phyloP scores from a whole-genome alignment of 2,329 filamentous ascomycete species.

The Aspergillus latus region DNA sequence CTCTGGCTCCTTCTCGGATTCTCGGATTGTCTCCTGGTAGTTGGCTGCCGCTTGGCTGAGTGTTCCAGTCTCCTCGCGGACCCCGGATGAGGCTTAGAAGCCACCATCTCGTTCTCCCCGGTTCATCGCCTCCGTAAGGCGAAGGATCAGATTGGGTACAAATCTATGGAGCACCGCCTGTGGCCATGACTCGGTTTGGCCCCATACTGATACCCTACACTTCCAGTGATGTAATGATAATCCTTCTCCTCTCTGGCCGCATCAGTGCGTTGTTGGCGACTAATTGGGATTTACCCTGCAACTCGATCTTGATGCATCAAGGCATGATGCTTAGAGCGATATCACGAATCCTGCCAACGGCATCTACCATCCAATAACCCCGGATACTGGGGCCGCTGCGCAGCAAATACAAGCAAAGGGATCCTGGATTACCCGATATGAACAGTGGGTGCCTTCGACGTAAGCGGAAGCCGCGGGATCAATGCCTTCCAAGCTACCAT shows the following conservation, averaged over 20 bases:
- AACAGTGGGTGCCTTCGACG: not conserved
- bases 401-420: not conserved
- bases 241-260: not conserved
- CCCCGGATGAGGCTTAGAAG: not conserved
- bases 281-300: slow-evolving; percentile 4
- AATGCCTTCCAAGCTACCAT: slow-evolving; percentile 1
- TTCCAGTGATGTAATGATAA: slow-evolving; percentile 4
- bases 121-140: not conserved
- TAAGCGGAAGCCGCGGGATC: not conserved
- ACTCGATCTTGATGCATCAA: not conserved
- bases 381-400: slow-evolving; percentile 4
- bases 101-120: not conserved
- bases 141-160: slow-evolving; percentile 2
- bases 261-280: not conserved
- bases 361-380: not conserved
- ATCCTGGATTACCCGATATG: not conserved
- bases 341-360: not conserved
- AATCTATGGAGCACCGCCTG: not conserved
- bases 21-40: not conserved
- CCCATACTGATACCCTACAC: slow-evolving; percentile 1
- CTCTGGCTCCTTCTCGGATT: not conserved
- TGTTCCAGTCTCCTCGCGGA: not conserved
- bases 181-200: slow-evolving; percentile 1
- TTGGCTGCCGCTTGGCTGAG: not conserved
- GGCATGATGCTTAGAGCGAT: slow-evolving; percentile 1